Evolutionary conservation across 1,284 basidiomycete genomes (phyloP).

Genomic region (Ustilago nuda): DNA sequence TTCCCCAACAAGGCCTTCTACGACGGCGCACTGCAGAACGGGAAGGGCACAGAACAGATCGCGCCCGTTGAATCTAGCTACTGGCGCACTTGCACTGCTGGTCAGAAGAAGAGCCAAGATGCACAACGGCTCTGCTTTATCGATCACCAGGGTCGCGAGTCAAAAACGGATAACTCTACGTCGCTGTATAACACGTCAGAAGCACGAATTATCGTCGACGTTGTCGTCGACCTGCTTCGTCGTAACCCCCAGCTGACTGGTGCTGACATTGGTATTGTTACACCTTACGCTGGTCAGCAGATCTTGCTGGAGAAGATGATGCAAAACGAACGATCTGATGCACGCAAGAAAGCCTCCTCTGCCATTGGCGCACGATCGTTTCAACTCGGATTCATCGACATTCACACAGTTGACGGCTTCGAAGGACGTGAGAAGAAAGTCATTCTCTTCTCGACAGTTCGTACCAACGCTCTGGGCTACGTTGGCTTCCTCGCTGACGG

Average conservation of each 20-base stretch:
- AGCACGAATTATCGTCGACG: conserved; percentile 66
- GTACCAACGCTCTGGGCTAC: conserved; percentile 78
- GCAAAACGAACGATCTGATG: conserved; percentile 37
- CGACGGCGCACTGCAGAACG: conserved; percentile 77
- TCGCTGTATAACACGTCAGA: conserved; percentile 60
- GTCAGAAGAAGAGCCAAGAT: neutral
- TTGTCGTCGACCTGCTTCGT: conserved; percentile 56
- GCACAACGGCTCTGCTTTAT: conserved; percentile 49
- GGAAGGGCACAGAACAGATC: conserved; percentile 70
- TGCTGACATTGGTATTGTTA: conserved; percentile 64
- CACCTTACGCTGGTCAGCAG: conserved; percentile 64
- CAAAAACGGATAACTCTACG: conserved; percentile 45
- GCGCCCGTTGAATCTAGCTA: conserved; percentile 50
- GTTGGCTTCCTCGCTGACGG: conserved; percentile 92
- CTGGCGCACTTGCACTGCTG: conserved; percentile 14
- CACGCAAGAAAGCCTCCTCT: conserved; percentile 26
- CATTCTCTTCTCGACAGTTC: conserved; percentile 90
- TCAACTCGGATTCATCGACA: conserved; percentile 76
- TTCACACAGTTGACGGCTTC: conserved; percentile 92
- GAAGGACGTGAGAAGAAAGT: conserved; percentile 97
- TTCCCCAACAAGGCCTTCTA: conserved; percentile 90
- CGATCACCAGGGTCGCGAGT: conserved; percentile 52
- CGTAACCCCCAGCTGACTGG: conserved; percentile 56
- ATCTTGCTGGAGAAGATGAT: conserved; percentile 58
- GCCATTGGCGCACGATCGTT: conserved; percentile 24